Conservation (phyloP, 208 protist species). For the Endotrypanum monterogeii region DNA sequence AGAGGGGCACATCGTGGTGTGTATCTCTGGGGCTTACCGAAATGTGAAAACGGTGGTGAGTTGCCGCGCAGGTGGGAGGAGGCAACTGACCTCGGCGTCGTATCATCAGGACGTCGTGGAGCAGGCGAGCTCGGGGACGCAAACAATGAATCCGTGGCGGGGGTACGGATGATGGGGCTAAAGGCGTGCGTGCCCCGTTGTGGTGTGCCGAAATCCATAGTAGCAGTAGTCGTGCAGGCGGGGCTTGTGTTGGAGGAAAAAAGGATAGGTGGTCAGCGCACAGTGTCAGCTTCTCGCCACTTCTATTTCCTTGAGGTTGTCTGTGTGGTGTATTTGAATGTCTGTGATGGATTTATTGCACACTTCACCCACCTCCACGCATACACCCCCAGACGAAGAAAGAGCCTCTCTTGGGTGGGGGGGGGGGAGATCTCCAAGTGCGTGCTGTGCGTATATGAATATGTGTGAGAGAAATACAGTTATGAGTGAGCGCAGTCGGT, state of each 20-base stretch:
- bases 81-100: not conserved
- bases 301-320: too few relatives aligned
- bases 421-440: too few relatives aligned
- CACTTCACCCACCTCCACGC: too few relatives aligned
- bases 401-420: too few relatives aligned
- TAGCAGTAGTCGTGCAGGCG: not conserved
- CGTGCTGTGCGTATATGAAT: too few relatives aligned
- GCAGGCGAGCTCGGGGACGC: slow-evolving; percentile 16
- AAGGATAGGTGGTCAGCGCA: not conserved
- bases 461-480: too few relatives aligned
- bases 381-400: too few relatives aligned
- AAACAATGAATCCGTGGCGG: slow-evolving; percentile 3
- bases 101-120: slow-evolving; percentile 12
- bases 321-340: too few relatives aligned
- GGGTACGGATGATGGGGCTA: not conserved
- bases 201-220: slow-evolving; percentile 17
- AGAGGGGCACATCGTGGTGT: not conserved
- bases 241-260: not conserved
- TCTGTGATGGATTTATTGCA: too few relatives aligned
- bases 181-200: slow-evolving; percentile 5
- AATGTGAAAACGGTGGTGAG: not conserved
- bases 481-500: too few relatives aligned
- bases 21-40: not conserved
- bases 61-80: slow-evolving; percentile 2
- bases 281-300: too few relatives aligned